Base-by-base conservation (phyloP, 2,329 filamentous ascomycete genomes). In the Phoma sp. region DNA sequence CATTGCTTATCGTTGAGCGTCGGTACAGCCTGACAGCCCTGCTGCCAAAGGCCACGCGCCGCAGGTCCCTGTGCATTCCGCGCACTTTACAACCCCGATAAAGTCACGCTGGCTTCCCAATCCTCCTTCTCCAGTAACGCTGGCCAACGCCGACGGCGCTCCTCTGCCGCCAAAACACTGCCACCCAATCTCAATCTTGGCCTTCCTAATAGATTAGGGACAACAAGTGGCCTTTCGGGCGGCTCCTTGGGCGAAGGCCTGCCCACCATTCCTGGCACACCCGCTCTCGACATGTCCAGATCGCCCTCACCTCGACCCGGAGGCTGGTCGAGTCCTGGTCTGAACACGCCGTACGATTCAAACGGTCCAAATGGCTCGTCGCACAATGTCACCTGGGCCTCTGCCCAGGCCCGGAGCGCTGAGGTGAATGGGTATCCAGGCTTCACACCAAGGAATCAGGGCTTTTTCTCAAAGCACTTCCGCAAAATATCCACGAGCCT, bases 381-480 rank as follows among this genome's bases (percentile, higher is more conserved):
- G 40, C 78, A 79, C 58, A 77, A 79, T 35, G 86, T 90, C 44
- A 88, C 89, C 22, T 97, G 92, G 92, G 90, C 92, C 53, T 88
- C 89, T 7, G 87, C 91, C 47, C 91, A 91, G 76, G 86, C 88
- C 62, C 89, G 88, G 71, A 91, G 86, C 69, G 84, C 87, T 49
- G 86, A 88, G 54, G 83, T 90, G 55, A 86, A 87, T 70, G 86
- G 88, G 54, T 91, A 92, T 71, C 87, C 90, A 7, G 89, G 89
- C 35, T 95, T 91, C 76, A 87, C 87, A 58, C 92, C 88, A 8
- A 86, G 89, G 66, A 91, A 91, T 70, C 87, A 90, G 67, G 90
- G 92, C 52, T 96, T 96, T 81, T 93, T 97, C 75, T 87, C 86
- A 53, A 86, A 90, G 60, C 90, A 96, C 74, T 90, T 91, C 78